Percentiles rank a stretch among this genome's conserved stretches.
phyloP scores from a whole-genome alignment of 352 stramenopile species.

The Globisporangium viniferum region DNA sequence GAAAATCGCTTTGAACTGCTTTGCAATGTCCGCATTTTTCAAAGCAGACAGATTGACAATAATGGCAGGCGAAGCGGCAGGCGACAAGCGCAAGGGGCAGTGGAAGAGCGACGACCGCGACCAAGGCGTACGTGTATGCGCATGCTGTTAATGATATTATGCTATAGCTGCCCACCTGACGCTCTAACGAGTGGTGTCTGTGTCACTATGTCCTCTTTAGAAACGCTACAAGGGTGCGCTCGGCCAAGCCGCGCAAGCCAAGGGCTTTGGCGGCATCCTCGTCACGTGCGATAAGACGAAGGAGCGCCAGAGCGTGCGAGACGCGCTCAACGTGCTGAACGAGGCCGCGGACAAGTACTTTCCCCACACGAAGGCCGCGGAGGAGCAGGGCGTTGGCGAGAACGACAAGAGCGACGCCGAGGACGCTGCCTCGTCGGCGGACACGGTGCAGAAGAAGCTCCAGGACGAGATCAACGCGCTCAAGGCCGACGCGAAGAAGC shows the following conservation, averaged over 20 bases:
- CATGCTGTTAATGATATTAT: not conserved
- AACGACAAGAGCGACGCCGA: conserved; percentile 19
- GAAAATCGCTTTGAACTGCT: not conserved
- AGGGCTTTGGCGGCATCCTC: conserved; percentile 54
- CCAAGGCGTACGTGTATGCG: conserved; percentile 7
- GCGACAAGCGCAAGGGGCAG: conserved; percentile 54
- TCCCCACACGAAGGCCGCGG: conserved; percentile 17
- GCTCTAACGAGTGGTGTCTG: not conserved
- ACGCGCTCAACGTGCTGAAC: conserved; percentile 76
- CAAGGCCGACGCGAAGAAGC: conserved; percentile 49
- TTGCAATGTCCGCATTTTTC: conserved; percentile 4
- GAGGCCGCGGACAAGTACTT: conserved; percentile 68
- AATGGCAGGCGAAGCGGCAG: conserved; percentile 28
- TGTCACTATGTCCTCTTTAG: conserved; percentile 11
- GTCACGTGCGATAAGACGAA: conserved; percentile 79
- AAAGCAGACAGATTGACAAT: conserved; percentile 5
- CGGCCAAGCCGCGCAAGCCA: conserved; percentile 45
- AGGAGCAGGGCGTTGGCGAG: conserved; percentile 16
- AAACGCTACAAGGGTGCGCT: conserved; percentile 66
- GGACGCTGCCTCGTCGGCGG: conserved; percentile 10
- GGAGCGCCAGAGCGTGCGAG: conserved; percentile 65
- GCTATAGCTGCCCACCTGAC: not conserved
- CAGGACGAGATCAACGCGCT: conserved; percentile 66
- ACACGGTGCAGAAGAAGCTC: conserved; percentile 64
- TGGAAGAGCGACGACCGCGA: conserved; percentile 37